Evolutionary conservation across 164 flowering plant species (phyloP).

Genomic region (Brasenia schreberi): DNA sequence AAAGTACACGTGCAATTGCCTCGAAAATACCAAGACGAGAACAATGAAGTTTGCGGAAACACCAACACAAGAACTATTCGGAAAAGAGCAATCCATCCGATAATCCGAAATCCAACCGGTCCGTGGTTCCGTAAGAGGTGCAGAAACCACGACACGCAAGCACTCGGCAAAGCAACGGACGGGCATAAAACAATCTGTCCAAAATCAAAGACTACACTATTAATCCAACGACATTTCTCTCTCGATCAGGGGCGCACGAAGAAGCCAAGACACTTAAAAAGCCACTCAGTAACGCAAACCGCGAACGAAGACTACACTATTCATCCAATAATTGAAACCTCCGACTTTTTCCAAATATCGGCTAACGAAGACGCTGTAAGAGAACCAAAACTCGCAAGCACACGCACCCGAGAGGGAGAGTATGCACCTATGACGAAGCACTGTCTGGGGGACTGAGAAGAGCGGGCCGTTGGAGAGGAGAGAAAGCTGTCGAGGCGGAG

Average conservation of each 20-base stretch:
- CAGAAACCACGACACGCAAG: no score
- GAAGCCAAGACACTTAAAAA: no score
- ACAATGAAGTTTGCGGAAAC: background rate
- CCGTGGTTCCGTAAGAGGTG: background rate
- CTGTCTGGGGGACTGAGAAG: conserved; percentile 27
- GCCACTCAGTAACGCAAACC: no score
- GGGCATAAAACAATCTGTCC: background rate
- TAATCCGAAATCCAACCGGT: background rate
- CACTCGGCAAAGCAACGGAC: background rate
- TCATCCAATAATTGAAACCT: no score
- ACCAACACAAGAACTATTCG: background rate
- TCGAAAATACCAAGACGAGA: background rate
- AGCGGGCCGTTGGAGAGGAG: conserved; percentile 17
- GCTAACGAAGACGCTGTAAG: no score
- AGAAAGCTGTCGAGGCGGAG: conserved; percentile 55
- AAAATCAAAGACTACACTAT: background rate
- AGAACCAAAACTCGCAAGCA: background rate
- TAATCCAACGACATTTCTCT: no score
- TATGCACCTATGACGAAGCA: conserved; percentile 79
- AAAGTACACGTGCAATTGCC: background rate
- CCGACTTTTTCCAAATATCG: no score
- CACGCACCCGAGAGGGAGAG: background rate
- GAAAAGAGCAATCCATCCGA: background rate
- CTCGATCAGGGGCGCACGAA: no score
- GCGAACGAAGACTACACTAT: no score